Evolutionary conservation across 371 early-diverging fungal genomes (phyloP).

Genomic region (Apophysomyces elegans): DNA sequence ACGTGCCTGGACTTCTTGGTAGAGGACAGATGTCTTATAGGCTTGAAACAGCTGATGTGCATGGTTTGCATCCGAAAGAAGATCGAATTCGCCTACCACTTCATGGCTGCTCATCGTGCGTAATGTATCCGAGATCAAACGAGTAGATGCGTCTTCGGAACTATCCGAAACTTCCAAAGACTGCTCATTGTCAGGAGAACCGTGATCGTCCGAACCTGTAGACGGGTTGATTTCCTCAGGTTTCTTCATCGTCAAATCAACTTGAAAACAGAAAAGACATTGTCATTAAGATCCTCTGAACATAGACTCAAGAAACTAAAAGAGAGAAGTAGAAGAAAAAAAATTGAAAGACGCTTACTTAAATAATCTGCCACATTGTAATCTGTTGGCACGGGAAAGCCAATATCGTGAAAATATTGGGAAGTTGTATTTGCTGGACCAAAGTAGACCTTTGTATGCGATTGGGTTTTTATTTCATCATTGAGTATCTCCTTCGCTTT

Average conservation of each 20-base stretch:
- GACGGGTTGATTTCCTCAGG: slow-evolving; percentile 20
- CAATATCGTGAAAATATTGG: slow-evolving; percentile 58
- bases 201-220: slow-evolving; percentile 10
- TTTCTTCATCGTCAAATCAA: slow-evolving; percentile 52
- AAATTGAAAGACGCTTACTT: slow-evolving; percentile 29
- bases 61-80: slow-evolving; percentile 45
- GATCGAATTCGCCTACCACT: slow-evolving; percentile 30
- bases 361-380: slow-evolving; percentile 86
- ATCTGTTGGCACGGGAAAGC: slow-evolving; percentile 71
- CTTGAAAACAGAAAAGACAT: slow-evolving; percentile 24
- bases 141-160: slow-evolving; percentile 13
- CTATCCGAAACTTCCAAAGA: slow-evolving; percentile 19
- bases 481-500: not conserved
- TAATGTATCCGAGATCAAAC: slow-evolving; percentile 20
- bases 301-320: no score
- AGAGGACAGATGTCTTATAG: slow-evolving; percentile 32
- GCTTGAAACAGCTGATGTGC: slow-evolving; percentile 41
- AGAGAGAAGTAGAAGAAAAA: not conserved
- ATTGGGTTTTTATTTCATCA: not conserved
- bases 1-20: slow-evolving; percentile 20
- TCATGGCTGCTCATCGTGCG: slow-evolving; percentile 18
- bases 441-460: slow-evolving; percentile 52
- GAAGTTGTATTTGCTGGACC: slow-evolving; percentile 54
- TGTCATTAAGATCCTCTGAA: not conserved
- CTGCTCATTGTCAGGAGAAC: slow-evolving; percentile 11